Evolutionary conservation across 768 basidiomycete genomes (phyloP).

Genomic region (Macrolepiota dolichaula): DNA sequence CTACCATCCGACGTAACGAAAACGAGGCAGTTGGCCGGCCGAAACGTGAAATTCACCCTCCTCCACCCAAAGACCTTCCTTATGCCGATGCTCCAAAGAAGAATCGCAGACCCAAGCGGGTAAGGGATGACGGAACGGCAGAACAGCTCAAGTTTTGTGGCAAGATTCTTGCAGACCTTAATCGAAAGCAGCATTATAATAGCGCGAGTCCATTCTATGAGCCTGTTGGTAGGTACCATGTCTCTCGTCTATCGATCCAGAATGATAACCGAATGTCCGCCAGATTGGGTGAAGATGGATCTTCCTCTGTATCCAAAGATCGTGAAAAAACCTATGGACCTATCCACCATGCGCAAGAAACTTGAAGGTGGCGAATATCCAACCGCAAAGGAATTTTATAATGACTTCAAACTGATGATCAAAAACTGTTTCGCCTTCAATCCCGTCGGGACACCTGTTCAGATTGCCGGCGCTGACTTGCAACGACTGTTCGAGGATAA

Average conservation of each 20-base stretch:
- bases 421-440: slow-evolving; percentile 93
- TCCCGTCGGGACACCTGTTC: slow-evolving; percentile 81
- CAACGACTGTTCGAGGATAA: slow-evolving; percentile 89
- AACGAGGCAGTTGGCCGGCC: slow-evolving; percentile 67
- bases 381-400: slow-evolving; percentile 76
- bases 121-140: slow-evolving; percentile 62
- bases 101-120: slow-evolving; percentile 55
- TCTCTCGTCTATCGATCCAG: slow-evolving; percentile 3
- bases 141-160: slow-evolving; percentile 85
- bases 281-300: slow-evolving; percentile 76
- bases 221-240: slow-evolving; percentile 75
- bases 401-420: slow-evolving; percentile 94
- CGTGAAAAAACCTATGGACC: slow-evolving; percentile 94
- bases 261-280: slow-evolving; percentile 9
- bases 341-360: slow-evolving; percentile 84
- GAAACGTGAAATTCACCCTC: slow-evolving; percentile 97
- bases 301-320: slow-evolving; percentile 85
- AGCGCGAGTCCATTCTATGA: slow-evolving; percentile 86
- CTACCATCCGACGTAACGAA: slow-evolving; percentile 81
- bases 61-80: slow-evolving; percentile 85
- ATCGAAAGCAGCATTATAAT: slow-evolving; percentile 72
- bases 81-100: slow-evolving; percentile 79
- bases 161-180: slow-evolving; percentile 71
- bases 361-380: slow-evolving; percentile 75
- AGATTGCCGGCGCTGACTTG: slow-evolving; percentile 82